Evolutionary conservation across 768 basidiomycete species (phyloP).

Genomic region (Dacryopinax spathularia): DNA sequence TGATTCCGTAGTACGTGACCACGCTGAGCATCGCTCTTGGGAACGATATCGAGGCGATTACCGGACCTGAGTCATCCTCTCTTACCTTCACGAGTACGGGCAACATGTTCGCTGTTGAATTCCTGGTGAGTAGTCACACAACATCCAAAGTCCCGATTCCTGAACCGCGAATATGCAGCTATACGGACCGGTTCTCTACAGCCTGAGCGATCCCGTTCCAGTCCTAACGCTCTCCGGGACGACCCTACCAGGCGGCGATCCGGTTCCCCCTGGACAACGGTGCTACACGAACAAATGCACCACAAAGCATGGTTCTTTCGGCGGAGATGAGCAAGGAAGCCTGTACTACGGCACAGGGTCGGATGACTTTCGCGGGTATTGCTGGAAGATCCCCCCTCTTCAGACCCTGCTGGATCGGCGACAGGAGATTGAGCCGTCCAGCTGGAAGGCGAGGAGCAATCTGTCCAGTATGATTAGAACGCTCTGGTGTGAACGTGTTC

Average conservation of each 20-base stretch:
- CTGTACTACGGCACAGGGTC: conserved; percentile 60
- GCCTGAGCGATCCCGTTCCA: conserved; percentile 50
- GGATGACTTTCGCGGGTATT: conserved; percentile 65
- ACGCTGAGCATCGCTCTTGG: not conserved
- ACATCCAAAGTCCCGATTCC: not conserved
- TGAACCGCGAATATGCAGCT: conserved; percentile 30
- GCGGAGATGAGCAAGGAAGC: conserved; percentile 36
- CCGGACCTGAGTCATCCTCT: conserved; percentile 22
- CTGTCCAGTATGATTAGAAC: conserved; percentile 27
- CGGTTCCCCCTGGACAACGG: conserved; percentile 32
- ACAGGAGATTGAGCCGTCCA: conserved; percentile 26
- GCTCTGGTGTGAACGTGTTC: conserved; percentile 27
- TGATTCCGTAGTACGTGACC: not conserved
- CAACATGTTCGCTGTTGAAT: conserved; percentile 1
- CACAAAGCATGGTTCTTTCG: conserved; percentile 73
- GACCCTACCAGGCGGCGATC: conserved; percentile 42
- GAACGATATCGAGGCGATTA: not conserved
- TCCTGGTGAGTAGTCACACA: not conserved
- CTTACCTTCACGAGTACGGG: conserved; percentile 14
- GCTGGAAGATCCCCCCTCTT: conserved; percentile 58
- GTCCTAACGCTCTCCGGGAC: conserved; percentile 52
- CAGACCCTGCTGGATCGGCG: conserved; percentile 33
- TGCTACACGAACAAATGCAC: conserved; percentile 61
- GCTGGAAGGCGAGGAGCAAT: conserved; percentile 24
- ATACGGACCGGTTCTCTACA: conserved; percentile 56